Conservation (phyloP, 2,329 filamentous ascomycete genomes). For the Alternaria sp. region DNA sequence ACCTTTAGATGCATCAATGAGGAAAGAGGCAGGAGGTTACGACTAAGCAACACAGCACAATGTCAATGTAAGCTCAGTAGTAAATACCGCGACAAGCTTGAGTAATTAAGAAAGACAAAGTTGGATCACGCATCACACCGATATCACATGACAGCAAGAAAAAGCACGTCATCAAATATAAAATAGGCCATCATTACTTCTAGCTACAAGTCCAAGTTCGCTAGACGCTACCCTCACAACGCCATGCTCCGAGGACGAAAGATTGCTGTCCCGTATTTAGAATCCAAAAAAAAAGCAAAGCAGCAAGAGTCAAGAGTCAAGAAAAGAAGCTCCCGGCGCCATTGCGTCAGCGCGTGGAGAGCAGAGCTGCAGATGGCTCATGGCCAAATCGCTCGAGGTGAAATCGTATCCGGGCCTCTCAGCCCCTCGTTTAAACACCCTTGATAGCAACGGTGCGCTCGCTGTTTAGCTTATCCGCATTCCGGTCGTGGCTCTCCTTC, state of each 20-base stretch:
- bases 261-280: background rate
- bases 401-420: background rate
- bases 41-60: too few relatives aligned
- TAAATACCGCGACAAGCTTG: too few relatives aligned
- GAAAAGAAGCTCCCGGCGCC: background rate
- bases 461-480: conserved; percentile 88
- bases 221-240: conserved; percentile 8
- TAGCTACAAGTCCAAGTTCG: conserved; percentile 11
- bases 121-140: too few relatives aligned
- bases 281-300: background rate
- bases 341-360: background rate
- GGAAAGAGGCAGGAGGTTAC: too few relatives aligned
- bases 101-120: too few relatives aligned
- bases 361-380: conserved; percentile 18
- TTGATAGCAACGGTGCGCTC: conserved; percentile 95
- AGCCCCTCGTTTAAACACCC: conserved; percentile 64
- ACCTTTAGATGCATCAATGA: too few relatives aligned
- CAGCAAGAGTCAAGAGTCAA: background rate
- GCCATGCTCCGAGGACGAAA: conserved; percentile 14
- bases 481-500: conserved; percentile 94
- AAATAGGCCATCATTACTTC: conserved; percentile 10
- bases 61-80: too few relatives aligned
- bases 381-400: conserved; percentile 6
- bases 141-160: background rate
- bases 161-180: background rate